Evolutionary conservation across 345 rosid genomes (phyloP).

Genomic region (Pistacia integerrima): DNA sequence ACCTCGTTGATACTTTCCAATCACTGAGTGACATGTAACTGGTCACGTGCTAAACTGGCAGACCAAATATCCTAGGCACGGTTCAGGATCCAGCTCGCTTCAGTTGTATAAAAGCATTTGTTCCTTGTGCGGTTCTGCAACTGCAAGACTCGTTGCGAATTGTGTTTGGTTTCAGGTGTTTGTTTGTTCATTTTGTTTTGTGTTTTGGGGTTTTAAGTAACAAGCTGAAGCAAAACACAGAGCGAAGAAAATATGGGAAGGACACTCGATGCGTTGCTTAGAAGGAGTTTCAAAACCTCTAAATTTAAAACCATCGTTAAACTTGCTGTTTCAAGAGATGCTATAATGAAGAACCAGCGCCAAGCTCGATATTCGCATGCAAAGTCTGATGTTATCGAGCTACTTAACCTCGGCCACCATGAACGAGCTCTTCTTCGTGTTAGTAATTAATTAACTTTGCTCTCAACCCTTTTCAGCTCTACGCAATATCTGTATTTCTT

Average conservation of each 20-base stretch:
- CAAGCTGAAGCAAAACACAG: neutral
- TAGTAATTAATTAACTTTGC: neutral
- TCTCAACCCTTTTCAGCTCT: neutral
- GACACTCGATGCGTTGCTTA: slow-evolving; percentile 32
- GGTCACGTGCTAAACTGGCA: neutral
- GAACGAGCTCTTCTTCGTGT: slow-evolving; percentile 53
- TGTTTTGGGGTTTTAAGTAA: neutral
- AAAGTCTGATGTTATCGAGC: slow-evolving; percentile 49
- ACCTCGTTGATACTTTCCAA: neutral
- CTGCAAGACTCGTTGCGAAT: neutral
- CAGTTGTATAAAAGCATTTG: neutral
- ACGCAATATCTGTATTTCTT: neutral
- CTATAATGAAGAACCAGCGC: slow-evolving; percentile 46
- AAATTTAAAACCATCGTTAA: slow-evolving; percentile 40
- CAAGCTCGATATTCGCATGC: slow-evolving; percentile 40
- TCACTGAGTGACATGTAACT: neutral
- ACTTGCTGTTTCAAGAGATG: slow-evolving; percentile 49
- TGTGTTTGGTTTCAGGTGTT: slow-evolving; percentile 2
- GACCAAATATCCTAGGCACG: neutral
- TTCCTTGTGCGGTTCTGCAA: neutral
- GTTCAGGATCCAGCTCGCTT: neutral
- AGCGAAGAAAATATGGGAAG: slow-evolving; percentile 24
- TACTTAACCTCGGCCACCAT: slow-evolving; percentile 48
- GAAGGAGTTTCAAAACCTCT: slow-evolving; percentile 41
- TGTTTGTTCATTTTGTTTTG: neutral